Evolutionary conservation across 2,329 filamentous ascomycete species (phyloP).

Genomic region (Meredithiella fracta): DNA sequence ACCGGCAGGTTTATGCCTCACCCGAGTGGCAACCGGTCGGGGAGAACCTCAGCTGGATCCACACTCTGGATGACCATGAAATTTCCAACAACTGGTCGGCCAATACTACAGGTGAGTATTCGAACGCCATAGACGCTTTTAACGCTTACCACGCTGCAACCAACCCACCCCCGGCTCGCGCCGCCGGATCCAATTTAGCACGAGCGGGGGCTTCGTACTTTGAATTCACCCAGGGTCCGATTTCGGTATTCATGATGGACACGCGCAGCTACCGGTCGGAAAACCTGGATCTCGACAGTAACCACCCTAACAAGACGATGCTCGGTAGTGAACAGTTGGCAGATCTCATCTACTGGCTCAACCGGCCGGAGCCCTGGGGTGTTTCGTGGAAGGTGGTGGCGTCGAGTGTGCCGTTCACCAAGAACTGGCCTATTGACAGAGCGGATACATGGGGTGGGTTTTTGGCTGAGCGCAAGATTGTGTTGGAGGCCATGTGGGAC

Average conservation of each 20-base stretch:
- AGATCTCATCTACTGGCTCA: conserved; percentile 65
- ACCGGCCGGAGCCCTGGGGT: conserved; percentile 52
- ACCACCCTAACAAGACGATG: conserved; percentile 61
- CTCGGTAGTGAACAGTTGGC: conserved; percentile 63
- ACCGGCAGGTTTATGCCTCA: conserved; percentile 87
- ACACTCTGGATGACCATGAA: conserved; percentile 92
- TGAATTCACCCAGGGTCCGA: conserved; percentile 75
- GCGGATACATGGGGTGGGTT: conserved; percentile 93
- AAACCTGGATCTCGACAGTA: conserved; percentile 39
- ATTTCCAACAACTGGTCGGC: conserved; percentile 86
- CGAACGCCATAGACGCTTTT: conserved; percentile 68
- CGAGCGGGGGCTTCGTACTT: conserved; percentile 60
- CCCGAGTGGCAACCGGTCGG: conserved; percentile 71
- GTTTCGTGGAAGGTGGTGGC: conserved; percentile 90
- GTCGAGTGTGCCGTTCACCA: conserved; percentile 85
- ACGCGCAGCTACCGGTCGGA: conserved; percentile 73
- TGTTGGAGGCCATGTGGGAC: conserved; percentile 88
- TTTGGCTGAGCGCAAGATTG: conserved; percentile 55
- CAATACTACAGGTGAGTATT: conserved; percentile 66
- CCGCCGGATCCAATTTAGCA: conserved; percentile 26
- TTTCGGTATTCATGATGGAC: conserved; percentile 87
- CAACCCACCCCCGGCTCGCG: conserved; percentile 58
- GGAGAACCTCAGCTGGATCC: conserved; percentile 84
- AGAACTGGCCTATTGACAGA: conserved; percentile 85
- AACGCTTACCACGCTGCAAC: conserved; percentile 67